Base-by-base conservation (phyloP, 164 flowering plant genomes). In the Vitis rupestris region DNA sequence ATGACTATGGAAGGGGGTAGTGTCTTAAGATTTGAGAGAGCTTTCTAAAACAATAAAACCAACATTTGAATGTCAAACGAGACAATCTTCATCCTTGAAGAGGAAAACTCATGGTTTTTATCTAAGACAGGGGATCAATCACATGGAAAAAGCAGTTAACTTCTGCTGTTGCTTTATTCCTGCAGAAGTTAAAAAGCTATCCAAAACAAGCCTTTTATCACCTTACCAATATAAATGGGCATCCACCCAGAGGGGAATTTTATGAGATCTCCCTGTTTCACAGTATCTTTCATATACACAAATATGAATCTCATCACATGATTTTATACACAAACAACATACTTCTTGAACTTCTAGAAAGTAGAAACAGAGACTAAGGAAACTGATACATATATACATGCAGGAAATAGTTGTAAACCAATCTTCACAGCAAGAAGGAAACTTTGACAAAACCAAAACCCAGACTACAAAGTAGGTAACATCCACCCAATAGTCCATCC, bases 401-500 rank as follows among this genome's bases (percentile, higher is more conserved):
- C 16, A 37, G 64, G 11, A 60, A 54, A 48, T 47, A 63, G 14
- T 48, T 3, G 37, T 15, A 64, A 70, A 60, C 52, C 63, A 66
- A 30, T 60, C 37, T 14, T 15, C 4, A 47, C 65, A 62, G 31
- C 50, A 48, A 59, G 72, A 51, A 16, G 65, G 14, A 65, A 65
- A 65, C 16, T 13, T 0, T 10, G 11, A 37, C 44, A 37, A 37
- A 37, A 37, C 44, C 10, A 51, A 61, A 10, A 12, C 61, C 10
- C 10, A 44, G 48, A 12, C 77, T 83, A 83, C 51, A 79, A 72
- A 56, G 74, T 56, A 17, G 82, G 78, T 10, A 82, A 63, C 87
- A 84, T 76, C 82, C 87, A 84, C 7, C 83, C 85, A 8, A 82
- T 83, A 3, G 85, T 84, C 87, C 87, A 84, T 37, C 87, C 85